Base-by-base conservation (phyloP, 2,329 filamentous ascomycete genomes). In the Talaromyces sp. region DNA sequence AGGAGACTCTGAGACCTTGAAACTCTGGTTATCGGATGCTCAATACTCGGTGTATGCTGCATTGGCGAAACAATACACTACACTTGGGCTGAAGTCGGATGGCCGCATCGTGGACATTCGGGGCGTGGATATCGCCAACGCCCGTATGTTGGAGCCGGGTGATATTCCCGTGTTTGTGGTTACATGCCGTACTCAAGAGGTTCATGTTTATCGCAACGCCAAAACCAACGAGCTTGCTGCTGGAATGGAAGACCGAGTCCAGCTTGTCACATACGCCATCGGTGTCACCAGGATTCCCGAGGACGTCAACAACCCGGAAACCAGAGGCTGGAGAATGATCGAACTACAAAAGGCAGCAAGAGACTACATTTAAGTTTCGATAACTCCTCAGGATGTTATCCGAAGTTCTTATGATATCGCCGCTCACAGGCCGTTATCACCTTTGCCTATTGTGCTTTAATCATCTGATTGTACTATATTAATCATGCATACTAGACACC, bases 171-270 rank as follows among this genome's bases (percentile, higher is more conserved):
- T 99, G 27, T 97, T 99, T 73, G 96, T 99, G 72, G 89, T 99
- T 66, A 97, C 92, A 63, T 96, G 92, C 79, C 85, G 94, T 65
- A 97, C 94, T 11, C 94, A 99, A 74, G 94, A 99, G 77, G 92
- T 99, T 11, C 94, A 99, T 72, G 92, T 97, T 17, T 99, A 97
- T 80, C 86, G 90, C 64, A 96, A 97, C 66, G 87, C 88, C 61
- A 97, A 99, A 83, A 88, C 88, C 0, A 88, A 88, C 65, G 83
- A 97, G 75, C 85, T 99, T 54, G 92, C 93, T 3, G 93, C 93
- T 12, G 94, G 94, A 50, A 97, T 97, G 92, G 94, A 99, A 77
- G 94, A 99, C 78, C 95, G 92, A 79, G 94, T 99, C 26, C 94
- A 99, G 78, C 87, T 96, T 67, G 94, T 99, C 66, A 97, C 94